These are phyloP conservation scores for Aspergillus thermomutatus DNA, from an alignment of 2,329 filamentous ascomycete genomes.

Conservation along the genomic window DNA sequence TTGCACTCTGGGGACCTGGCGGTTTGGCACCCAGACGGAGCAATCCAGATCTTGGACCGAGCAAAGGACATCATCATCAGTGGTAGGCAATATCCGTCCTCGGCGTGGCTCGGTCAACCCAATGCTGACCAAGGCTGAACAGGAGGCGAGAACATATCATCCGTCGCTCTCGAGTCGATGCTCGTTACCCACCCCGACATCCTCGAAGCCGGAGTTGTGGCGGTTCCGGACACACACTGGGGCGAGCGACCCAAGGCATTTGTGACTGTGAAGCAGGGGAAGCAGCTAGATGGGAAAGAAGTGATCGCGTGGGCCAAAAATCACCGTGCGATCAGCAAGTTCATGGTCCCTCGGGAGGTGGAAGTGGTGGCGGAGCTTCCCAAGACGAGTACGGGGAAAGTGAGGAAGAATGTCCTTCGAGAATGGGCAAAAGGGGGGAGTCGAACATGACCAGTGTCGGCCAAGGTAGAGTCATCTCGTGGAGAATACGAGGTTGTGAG, in stretches of 20 bases:
- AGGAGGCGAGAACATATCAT: conserved; percentile 97
- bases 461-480: background rate
- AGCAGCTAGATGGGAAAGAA: conserved; percentile 58
- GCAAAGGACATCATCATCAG: conserved; percentile 99
- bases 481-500: background rate
- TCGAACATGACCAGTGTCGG: conserved; percentile 8
- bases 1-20: conserved; percentile 89
- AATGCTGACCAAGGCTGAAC: conserved; percentile 2
- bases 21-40: conserved; percentile 87
- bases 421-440: conserved; percentile 70
- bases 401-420: conserved; percentile 89
- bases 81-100: conserved; percentile 49
- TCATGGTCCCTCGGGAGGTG: conserved; percentile 75
- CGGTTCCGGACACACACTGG: conserved; percentile 85
- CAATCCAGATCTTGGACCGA: conserved; percentile 86
- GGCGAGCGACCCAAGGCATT: conserved; percentile 95
- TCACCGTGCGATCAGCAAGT: conserved; percentile 76
- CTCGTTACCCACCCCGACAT: conserved; percentile 83
- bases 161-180: conserved; percentile 86
- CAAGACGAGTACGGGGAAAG: conserved; percentile 95
- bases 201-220: conserved; percentile 87
- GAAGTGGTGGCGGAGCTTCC: conserved; percentile 84
- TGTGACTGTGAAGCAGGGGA: conserved; percentile 73
- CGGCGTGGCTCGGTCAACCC: background rate
- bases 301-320: conserved; percentile 84